Base-by-base conservation (phyloP, 257 asterid genomes). In the Salvia rosmarinus region DNA sequence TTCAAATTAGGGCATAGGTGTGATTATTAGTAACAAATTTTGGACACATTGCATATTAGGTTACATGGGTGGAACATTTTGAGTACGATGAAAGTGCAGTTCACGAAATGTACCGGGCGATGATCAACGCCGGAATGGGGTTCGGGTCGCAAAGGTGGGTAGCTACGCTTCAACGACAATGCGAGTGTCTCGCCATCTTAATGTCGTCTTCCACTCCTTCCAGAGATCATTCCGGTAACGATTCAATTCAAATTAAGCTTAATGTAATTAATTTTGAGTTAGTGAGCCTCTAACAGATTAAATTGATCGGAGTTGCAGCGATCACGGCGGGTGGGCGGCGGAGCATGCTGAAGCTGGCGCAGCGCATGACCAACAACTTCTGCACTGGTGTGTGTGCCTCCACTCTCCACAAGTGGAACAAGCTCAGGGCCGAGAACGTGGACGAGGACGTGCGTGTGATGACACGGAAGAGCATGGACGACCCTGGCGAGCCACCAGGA, bases 401-500 rank as follows among this genome's bases (percentile, higher is more conserved):
- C 3, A 89, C 96, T 0, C 87, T 93, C n/a, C 91, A 91, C 86
- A 80, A 88, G 25, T 94, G 99, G 99, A 87, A 89, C 86, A 89
- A 79, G 25, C 89, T 94, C 4, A 73, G 84, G 4, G 60, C 96
- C 0, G 92, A 86, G 2, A 89, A 83, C 39, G 94, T 94, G 56
- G 95, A 89, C n/a, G 89, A 91, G 77, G 91, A 86, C 30, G 96
- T 89, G 4, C 86, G 95, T 0, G 92, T 94, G 5, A 94, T 94
- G 99, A 89, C 96, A 0, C 71, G 99, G 16, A 82, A 91, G 86
- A 89, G 97, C 72, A 76, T 87, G 1, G 95, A 90, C 60, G 88
- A 91, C 69, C 97, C 96, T 0, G 99, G 99, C 0, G 99, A 94
- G 87, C 99, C 99, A 0, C 79, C 94, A 17, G 99, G 99, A 1